Evolutionary conservation across 2,329 filamentous ascomycete species (phyloP), one percentile per base, ranked within the genome.

Genomic region (Capronia americana): DNA sequence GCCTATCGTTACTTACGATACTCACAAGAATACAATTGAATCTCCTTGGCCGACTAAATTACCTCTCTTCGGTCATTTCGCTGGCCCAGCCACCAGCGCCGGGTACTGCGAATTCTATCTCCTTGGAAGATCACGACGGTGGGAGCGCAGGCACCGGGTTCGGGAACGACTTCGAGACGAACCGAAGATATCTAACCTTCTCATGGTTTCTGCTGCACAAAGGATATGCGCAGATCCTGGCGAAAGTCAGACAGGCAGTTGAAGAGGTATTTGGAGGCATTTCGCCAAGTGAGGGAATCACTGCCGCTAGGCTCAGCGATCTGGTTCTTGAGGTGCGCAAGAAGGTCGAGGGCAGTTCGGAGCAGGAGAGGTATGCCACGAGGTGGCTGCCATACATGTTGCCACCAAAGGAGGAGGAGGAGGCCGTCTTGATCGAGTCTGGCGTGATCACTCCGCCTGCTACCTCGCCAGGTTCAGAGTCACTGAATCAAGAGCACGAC

Each of bases 201-300:
- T 97, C 92, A 79, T 99, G 95, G 95, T 99, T 94, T 93, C 82
- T 99, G 55, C 84, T 99, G 56, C 94, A 99, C 79, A 88, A 88
- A 71, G 95, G 95, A 51, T 98, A 93, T 89, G 87, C 88, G 71
- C 88, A 93, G 65, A 82, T 98, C 64, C 90, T 93, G 85, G 84
- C 88, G 64, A 90, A 89, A 70, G 93, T 99, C 56, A 89, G 93
- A 75, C 82, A 83, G n/a, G 93, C 93, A 3, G 95, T 99, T 26
- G 90, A 90, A 73, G 90, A 96, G 61, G 91, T 94, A 26, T 98
- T 97, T 78, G 92, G 92, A n/a, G 85, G 87, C 68, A 82, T 97
- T 57, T 97, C 93, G 77, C 93, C 93, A 1, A 88, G 93, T 57
- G 94, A 98, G 74, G 90, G 96, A 69, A 85, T 99, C 67, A 91